phyloP scores from a whole-genome alignment of 352 stramenopile genomes.

The Pythium brachiatum region DNA sequence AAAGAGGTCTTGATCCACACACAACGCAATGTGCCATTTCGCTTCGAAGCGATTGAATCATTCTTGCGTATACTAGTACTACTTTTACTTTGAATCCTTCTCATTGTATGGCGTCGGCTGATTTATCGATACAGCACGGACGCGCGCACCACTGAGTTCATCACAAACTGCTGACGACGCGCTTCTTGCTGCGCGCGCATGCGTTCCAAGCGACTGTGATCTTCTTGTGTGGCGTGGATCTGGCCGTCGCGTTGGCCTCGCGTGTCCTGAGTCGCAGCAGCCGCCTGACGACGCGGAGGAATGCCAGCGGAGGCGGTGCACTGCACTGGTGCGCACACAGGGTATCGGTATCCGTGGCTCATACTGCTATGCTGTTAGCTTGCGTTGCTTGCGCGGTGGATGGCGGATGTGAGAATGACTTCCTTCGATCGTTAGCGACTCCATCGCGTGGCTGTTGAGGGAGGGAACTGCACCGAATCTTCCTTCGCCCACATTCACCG shows the following conservation, averaged over 20 bases:
- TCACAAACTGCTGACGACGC: constrained; percentile 2
- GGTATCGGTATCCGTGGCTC: not conserved
- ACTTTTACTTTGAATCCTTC: not conserved
- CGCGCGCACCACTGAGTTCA: not conserved
- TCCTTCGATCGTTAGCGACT: too few relatives aligned
- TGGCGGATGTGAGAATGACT: not conserved
- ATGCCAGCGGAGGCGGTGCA: not conserved
- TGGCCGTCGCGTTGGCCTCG: not conserved
- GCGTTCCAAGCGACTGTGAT: not conserved
- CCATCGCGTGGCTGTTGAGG: not conserved
- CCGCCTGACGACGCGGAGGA: not conserved
- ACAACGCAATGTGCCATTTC: too few relatives aligned
- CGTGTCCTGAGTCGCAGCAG: not conserved
- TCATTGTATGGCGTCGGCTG: too few relatives aligned
- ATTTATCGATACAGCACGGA: not conserved
- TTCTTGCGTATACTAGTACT: not conserved
- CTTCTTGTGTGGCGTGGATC: not conserved
- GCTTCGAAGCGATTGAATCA: not conserved
- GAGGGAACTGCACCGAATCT: not conserved
- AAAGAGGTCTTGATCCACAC: too few relatives aligned
- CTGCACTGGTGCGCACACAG: not conserved
- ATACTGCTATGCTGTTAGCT: too few relatives aligned
- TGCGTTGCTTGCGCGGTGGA: not conserved
- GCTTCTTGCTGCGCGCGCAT: constrained; percentile 2
- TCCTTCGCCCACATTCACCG: not conserved